Conservation (phyloP, 805 yeast species). For the Priceomyces castillae region DNA sequence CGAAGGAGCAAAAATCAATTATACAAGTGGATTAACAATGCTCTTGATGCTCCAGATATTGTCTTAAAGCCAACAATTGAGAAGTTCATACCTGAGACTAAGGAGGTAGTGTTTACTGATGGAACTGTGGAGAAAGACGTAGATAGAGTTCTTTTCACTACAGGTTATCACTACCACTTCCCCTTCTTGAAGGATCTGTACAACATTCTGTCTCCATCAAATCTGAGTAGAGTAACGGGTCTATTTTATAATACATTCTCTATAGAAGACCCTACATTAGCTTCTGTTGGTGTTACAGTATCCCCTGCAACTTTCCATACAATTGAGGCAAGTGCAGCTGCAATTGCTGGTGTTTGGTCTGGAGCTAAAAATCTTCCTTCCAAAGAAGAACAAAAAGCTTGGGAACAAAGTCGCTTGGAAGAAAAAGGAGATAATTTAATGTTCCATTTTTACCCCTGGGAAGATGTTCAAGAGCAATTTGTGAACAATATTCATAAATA, state of each 20-base stretch:
- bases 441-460: constrained; percentile 34
- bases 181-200: constrained; percentile 36
- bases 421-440: constrained; percentile 18
- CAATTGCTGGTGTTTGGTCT: constrained; percentile 58
- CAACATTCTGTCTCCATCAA: constrained; percentile 22
- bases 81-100: constrained; percentile 19
- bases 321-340: constrained; percentile 52
- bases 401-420: constrained; percentile 28
- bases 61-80: constrained; percentile 26
- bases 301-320: constrained; percentile 47
- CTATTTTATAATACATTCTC: constrained; percentile 38
- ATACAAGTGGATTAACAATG: constrained; percentile 36
- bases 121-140: constrained; percentile 23
- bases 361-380: constrained; percentile 37
- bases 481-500: constrained; percentile 24
- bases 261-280: constrained; percentile 43
- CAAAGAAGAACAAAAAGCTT: constrained; percentile 34
- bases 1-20: constrained; percentile 26
- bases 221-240: constrained; percentile 34
- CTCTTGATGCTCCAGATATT: constrained; percentile 34
- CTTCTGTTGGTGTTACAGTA: constrained; percentile 38
- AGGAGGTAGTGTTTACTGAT: constrained; percentile 25
- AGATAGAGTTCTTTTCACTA: constrained; percentile 46
- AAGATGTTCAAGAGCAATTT: constrained; percentile 20
- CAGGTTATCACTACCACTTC: constrained; percentile 50